A percentile compares a stretch with the other conserved stretches of the same genome.
These are phyloP conservation scores for Hymenoscyphus linearis DNA, from an alignment of 2,329 filamentous ascomycete species.

Conservation along the genomic window DNA sequence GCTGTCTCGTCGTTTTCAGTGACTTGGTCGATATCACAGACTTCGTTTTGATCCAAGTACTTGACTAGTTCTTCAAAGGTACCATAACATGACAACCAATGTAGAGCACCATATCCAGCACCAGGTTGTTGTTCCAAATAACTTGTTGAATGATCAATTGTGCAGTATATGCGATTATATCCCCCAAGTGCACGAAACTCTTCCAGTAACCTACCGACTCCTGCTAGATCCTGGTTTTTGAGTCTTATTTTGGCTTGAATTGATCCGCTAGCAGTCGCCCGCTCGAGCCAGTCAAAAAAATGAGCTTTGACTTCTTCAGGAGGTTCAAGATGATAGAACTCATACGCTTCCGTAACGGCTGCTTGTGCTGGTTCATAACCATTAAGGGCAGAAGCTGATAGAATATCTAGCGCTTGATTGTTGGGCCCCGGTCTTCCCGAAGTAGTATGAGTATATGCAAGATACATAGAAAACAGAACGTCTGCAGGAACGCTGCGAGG, in stretches of 20 bases:
- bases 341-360: background rate
- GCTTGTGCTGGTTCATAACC: conserved; percentile 1
- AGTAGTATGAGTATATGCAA: background rate
- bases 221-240: background rate
- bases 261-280: background rate
- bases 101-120: background rate
- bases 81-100: background rate
- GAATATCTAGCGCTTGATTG: background rate
- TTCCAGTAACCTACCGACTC: background rate
- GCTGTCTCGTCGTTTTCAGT: background rate
- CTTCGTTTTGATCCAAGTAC: background rate
- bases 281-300: background rate
- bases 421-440: background rate
- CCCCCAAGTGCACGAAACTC: background rate
- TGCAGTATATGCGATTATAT: background rate
- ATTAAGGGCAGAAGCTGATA: background rate
- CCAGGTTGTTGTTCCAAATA: background rate
- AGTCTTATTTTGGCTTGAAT: background rate
- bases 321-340: background rate
- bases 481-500: background rate
- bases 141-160: background rate
- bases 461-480: background rate
- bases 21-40: background rate
- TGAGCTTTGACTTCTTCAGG: background rate
- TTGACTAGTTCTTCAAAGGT: background rate